phyloP scores from a whole-genome alignment of 2,329 filamentous ascomycete species.

The Penicillium occitanis region DNA sequence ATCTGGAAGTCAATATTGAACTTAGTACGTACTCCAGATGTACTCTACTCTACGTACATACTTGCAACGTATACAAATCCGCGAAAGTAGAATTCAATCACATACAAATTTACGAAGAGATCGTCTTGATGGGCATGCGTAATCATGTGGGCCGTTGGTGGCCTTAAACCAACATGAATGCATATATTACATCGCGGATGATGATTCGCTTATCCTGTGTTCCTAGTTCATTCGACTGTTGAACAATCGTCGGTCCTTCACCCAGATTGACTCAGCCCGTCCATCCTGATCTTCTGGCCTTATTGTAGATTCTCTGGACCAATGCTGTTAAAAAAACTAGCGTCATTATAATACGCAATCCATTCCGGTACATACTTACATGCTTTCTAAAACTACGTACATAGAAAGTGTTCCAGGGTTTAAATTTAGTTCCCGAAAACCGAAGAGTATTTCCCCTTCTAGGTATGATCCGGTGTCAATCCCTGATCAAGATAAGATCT shows the following conservation, averaged over 20 bases:
- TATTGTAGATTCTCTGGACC: background rate
- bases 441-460: constrained; percentile 16
- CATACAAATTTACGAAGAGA: background rate
- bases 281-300: background rate
- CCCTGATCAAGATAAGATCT: constrained; percentile 13
- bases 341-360: background rate
- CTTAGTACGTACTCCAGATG: background rate
- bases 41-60: background rate
- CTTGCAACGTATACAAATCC: background rate
- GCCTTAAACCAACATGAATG: background rate
- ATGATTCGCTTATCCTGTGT: background rate
- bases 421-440: constrained; percentile 1
- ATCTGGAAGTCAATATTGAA: background rate
- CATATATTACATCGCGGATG: background rate
- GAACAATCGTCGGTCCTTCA: background rate
- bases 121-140: constrained; percentile 6
- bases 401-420: background rate
- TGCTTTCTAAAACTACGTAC: background rate
- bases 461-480: constrained; percentile 13
- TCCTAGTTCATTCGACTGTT: background rate
- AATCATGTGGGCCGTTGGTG: constrained; percentile 14
- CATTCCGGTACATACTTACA: background rate
- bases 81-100: background rate
- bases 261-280: background rate
- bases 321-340: background rate